Evolutionary conservation across 768 basidiomycete species (phyloP).

Genomic region (Trametes cingulata): DNA sequence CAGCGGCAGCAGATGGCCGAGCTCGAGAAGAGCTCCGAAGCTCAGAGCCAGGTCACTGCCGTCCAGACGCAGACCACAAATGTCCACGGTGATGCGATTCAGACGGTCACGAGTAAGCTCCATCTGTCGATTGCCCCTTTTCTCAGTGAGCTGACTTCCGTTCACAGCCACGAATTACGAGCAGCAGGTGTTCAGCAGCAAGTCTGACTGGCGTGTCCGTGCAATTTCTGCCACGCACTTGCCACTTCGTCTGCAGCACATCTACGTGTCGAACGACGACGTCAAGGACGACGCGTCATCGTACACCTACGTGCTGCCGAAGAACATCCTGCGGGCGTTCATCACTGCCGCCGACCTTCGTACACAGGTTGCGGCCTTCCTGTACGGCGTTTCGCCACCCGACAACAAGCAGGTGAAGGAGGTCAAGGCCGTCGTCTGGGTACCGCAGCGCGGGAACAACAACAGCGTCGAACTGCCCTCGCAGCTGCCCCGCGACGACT

Average conservation of each 20-base stretch:
- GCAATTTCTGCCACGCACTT: slow-evolving; percentile 98
- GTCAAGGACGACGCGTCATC: slow-evolving; percentile 97
- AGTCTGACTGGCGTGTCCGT: slow-evolving; percentile 99
- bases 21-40: slow-evolving; percentile 93
- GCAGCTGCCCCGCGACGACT: slow-evolving; percentile 92
- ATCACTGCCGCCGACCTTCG: slow-evolving; percentile 91
- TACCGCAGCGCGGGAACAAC: slow-evolving; percentile 97
- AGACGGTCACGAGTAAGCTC: slow-evolving; percentile 84
- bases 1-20: slow-evolving; percentile 99
- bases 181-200: slow-evolving; percentile 97
- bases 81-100: slow-evolving; percentile 94
- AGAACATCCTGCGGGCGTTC: slow-evolving; percentile 94
- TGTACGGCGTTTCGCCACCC: slow-evolving; percentile 90
- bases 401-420: slow-evolving; percentile 99
- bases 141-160: background rate
- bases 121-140: background rate
- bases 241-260: slow-evolving; percentile 93
- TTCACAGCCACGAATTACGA: slow-evolving; percentile 88
- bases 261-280: slow-evolving; percentile 99
- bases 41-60: slow-evolving; percentile 93
- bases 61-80: slow-evolving; percentile 98
- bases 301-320: slow-evolving; percentile 94
- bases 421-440: slow-evolving; percentile 96
- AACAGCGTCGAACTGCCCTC: slow-evolving; percentile 89
- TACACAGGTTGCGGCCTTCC: slow-evolving; percentile 91